phyloP scores from a whole-genome alignment of 2,329 filamentous ascomycete species.

The Xylaria sp. region DNA sequence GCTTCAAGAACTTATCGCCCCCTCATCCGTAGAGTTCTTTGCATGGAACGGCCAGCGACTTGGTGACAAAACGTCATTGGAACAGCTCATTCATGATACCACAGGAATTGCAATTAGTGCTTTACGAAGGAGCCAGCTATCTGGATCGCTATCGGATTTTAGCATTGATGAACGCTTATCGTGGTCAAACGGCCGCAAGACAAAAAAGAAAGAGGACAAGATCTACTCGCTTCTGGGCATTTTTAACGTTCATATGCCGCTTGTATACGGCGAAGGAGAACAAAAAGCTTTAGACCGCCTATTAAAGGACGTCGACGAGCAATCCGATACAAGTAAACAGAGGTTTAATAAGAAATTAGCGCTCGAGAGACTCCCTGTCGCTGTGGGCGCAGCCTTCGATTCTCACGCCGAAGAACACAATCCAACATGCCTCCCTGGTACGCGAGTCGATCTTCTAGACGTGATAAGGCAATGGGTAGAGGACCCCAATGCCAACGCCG shows the following conservation, averaged over 20 bases:
- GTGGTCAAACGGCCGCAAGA: slow-evolving; percentile 23
- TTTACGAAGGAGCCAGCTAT: neutral
- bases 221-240: slow-evolving; percentile 39
- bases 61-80: slow-evolving; percentile 20
- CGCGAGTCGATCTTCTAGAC: slow-evolving; percentile 2
- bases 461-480: slow-evolving; percentile 14
- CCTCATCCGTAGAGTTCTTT: slow-evolving; percentile 23
- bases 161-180: slow-evolving; percentile 17
- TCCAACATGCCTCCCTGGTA: neutral
- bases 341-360: too few species aligned
- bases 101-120: slow-evolving; percentile 6
- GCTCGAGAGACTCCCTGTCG: neutral
- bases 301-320: neutral
- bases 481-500: neutral
- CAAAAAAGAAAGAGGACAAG: slow-evolving; percentile 36
- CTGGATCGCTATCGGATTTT: neutral
- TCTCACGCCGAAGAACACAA: slow-evolving; percentile 22
- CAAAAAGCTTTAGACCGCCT: slow-evolving; percentile 5
- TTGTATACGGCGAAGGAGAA: slow-evolving; percentile 4
- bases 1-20: slow-evolving; percentile 27
- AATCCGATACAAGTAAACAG: neutral
- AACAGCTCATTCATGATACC: slow-evolving; percentile 3
- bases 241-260: slow-evolving; percentile 16
- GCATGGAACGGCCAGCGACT: neutral
- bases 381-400: slow-evolving; percentile 12